phyloP scores from a whole-genome alignment of 2,329 filamentous ascomycete species.

The Thielaviopsis populi region DNA sequence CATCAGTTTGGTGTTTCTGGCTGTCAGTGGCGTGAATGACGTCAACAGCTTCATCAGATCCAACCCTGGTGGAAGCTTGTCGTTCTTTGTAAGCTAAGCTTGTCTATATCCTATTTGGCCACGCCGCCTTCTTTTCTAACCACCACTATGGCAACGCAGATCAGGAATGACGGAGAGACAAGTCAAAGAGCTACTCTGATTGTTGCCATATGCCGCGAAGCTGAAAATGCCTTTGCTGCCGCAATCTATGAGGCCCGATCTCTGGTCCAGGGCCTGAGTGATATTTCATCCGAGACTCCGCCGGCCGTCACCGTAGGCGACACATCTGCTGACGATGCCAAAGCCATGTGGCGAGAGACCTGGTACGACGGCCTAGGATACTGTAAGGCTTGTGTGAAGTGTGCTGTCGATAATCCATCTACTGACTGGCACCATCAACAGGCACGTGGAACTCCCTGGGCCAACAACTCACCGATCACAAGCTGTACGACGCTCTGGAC shows the following conservation, averaged over 20 bases:
- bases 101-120: not conserved
- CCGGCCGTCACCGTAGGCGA: not conserved
- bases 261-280: conserved; percentile 19
- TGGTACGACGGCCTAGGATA: conserved; percentile 92
- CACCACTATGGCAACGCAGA: conserved; percentile 24
- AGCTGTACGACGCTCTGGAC: conserved; percentile 61
- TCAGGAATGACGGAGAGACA: conserved; percentile 50
- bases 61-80: conserved; percentile 47
- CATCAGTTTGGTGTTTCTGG: conserved; percentile 61
- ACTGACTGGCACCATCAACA: conserved; percentile 20
- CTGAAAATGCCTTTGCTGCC: conserved; percentile 64
- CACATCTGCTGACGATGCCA: conserved; percentile 30
- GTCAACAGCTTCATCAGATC: conserved; percentile 55
- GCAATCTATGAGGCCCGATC: conserved; percentile 78
- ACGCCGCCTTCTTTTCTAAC: conserved; percentile 15
- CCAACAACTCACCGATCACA: conserved; percentile 65
- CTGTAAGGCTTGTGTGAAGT: conserved; percentile 39
- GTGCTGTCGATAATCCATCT: not conserved
- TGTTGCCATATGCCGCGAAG: conserved; percentile 53
- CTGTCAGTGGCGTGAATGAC: conserved; percentile 58
- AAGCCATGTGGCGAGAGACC: conserved; percentile 57
- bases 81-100: conserved; percentile 42
- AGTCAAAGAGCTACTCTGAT: conserved; percentile 46
- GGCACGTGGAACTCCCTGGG: conserved; percentile 90
- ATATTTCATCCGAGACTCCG: not conserved